phyloP scores from a whole-genome alignment of 441 rosid species.

The Syzygium syzygioides region DNA sequence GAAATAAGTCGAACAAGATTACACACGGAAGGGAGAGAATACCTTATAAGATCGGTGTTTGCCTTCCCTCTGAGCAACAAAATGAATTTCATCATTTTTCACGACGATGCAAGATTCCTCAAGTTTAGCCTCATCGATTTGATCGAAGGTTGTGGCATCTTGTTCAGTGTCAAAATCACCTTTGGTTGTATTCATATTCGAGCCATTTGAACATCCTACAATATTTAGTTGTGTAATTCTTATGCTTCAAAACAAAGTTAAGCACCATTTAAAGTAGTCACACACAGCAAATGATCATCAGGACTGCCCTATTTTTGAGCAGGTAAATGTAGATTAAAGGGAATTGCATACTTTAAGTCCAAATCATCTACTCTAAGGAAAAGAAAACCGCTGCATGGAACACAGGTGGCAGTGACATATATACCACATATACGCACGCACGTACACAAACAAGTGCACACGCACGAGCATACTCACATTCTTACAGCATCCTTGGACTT shows the following conservation, averaged over 20 bases:
- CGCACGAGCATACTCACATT: background rate
- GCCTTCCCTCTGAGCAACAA: conserved; percentile 24
- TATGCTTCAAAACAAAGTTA: background rate
- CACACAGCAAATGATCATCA: conserved; percentile 9
- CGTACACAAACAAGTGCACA: background rate
- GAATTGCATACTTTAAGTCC: background rate
- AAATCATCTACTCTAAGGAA: background rate
- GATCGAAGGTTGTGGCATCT: conserved; percentile 23
- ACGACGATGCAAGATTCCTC: conserved; percentile 69
- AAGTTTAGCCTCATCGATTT: conserved; percentile 23
- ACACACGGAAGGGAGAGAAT: background rate
- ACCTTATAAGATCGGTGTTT: conserved; percentile 61
- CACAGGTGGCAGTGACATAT: background rate
- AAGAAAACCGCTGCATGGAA: background rate
- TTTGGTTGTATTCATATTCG: background rate
- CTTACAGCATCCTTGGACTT: background rate
- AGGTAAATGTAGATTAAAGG: background rate
- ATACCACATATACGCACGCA: background rate
- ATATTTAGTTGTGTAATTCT: conserved; percentile 5
- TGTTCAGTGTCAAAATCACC: conserved; percentile 13
- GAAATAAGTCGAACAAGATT: background rate
- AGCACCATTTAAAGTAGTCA: background rate
- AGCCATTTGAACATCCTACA: conserved; percentile 28
- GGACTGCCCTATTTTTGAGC: background rate
- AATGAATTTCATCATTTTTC: conserved; percentile 37